Percentiles rank a stretch among this genome's conserved stretches.
phyloP scores from a whole-genome alignment of 2,329 filamentous ascomycete species.

The Beauveria scarabaeidicola region DNA sequence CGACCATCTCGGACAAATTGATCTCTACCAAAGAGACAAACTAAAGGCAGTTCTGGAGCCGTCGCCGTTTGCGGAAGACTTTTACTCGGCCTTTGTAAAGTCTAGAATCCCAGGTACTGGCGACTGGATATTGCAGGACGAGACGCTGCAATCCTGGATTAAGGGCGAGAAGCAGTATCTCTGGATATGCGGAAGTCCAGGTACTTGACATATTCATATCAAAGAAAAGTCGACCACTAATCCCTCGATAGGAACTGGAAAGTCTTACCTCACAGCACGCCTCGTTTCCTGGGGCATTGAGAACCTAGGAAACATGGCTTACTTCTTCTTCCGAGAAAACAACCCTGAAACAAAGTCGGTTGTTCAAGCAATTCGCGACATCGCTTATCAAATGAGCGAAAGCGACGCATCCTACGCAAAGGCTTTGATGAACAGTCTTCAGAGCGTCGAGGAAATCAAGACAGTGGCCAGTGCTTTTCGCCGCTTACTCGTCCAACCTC shows the following conservation, averaged over 20 bases:
- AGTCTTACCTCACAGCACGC: slow-evolving; percentile 36
- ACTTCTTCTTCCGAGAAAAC: slow-evolving; percentile 41
- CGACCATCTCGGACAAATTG: slow-evolving; percentile 26
- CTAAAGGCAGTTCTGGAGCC: slow-evolving; percentile 33
- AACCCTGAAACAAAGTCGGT: slow-evolving; percentile 37
- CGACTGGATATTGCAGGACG: slow-evolving; percentile 36
- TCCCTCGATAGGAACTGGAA: slow-evolving; percentile 29
- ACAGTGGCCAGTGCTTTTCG: slow-evolving; percentile 36
- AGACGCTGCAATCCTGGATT: slow-evolving; percentile 31
- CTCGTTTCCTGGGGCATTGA: slow-evolving; percentile 32
- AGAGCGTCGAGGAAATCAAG: slow-evolving; percentile 32
- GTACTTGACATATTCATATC: slow-evolving; percentile 15
- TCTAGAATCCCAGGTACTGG: slow-evolving; percentile 33
- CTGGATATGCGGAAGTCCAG: slow-evolving; percentile 36
- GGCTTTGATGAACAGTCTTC: slow-evolving; percentile 26
- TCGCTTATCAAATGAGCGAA: slow-evolving; percentile 39
- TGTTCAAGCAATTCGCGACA: slow-evolving; percentile 34
- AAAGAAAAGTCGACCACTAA: not conserved
- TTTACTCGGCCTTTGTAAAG: slow-evolving; percentile 32
- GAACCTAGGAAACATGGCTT: slow-evolving; percentile 29
- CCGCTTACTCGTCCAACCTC: slow-evolving; percentile 31
- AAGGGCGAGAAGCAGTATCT: slow-evolving; percentile 29
- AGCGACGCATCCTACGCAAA: slow-evolving; percentile 37
- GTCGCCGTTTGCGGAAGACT: slow-evolving; percentile 34
- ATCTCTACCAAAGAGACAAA: slow-evolving; percentile 26